Percentiles rank a stretch among this genome's conserved stretches.
Conservation (phyloP, 2,329 filamentous ascomycete species). For the Eurotiales sp. region DNA sequence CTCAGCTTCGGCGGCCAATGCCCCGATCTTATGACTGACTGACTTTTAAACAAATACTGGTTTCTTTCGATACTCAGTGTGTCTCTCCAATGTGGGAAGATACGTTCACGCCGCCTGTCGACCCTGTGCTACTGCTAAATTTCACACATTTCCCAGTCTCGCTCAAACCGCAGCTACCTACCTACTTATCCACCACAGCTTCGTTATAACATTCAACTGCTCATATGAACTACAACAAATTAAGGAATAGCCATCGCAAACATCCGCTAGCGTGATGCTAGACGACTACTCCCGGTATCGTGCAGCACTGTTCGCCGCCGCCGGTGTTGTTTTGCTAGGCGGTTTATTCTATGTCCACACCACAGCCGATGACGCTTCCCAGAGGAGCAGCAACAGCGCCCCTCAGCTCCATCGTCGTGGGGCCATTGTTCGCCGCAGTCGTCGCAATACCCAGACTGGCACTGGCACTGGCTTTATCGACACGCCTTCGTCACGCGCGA, state of each 20-base stretch:
- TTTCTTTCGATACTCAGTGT: no score
- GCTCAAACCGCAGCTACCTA: neutral
- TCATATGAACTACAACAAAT: neutral
- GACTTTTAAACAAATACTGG: no score
- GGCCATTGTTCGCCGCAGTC: conserved; percentile 36
- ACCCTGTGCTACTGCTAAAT: neutral
- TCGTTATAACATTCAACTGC: neutral
- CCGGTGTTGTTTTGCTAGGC: conserved; percentile 40
- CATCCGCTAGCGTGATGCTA: conserved; percentile 8
- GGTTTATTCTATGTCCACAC: conserved; percentile 40
- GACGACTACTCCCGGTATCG: conserved; percentile 32
- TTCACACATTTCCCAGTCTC: no score
- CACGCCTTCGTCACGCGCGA: conserved; percentile 35
- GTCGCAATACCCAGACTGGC: conserved; percentile 27
- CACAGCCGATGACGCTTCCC: conserved; percentile 23
- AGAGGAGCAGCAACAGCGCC: no score
- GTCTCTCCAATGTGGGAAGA: neutral
- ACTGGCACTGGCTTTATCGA: conserved; percentile 25
- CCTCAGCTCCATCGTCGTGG: conserved; percentile 36
- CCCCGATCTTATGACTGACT: no score
- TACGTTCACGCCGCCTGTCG: neutral
- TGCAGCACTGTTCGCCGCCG: conserved; percentile 39
- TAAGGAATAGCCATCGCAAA: neutral
- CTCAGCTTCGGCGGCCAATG: no score
- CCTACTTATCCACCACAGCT: neutral